Percentiles rank a stretch among this genome's conserved stretches.
phyloP scores from a whole-genome alignment of 805 yeast genomes.

The Saccharomycopsis sp. region DNA sequence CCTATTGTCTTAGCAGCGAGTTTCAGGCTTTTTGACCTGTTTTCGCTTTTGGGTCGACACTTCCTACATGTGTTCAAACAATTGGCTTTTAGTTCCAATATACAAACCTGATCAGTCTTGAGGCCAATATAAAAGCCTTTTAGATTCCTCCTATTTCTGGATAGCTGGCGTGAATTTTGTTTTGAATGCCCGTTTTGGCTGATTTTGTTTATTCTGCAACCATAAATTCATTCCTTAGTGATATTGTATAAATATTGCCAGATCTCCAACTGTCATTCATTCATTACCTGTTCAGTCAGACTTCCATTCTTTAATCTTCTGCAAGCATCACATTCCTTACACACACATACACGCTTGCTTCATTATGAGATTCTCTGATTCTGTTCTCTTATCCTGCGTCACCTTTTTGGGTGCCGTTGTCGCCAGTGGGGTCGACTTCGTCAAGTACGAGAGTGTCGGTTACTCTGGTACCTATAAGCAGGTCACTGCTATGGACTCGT shows the following conservation, averaged over 20 bases:
- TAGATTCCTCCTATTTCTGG: neutral
- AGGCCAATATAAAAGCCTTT: neutral
- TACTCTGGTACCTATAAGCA: conserved; percentile 78
- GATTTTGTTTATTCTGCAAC: neutral
- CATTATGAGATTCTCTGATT: conserved; percentile 14
- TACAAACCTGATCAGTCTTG: neutral
- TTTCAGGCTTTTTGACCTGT: neutral
- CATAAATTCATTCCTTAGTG: conserved; percentile 24
- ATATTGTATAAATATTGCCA: conserved; percentile 25
- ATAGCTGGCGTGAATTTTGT: neutral
- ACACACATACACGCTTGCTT: too few relatives aligned
- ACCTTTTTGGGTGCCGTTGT: conserved; percentile 34
- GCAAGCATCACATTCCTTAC: neutral
- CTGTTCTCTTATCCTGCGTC: conserved; percentile 26
- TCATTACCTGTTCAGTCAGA: neutral
- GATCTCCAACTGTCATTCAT: conserved; percentile 10
- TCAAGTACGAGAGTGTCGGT: conserved; percentile 61
- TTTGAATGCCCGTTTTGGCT: neutral
- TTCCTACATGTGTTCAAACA: neutral
- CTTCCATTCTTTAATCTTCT: neutral
- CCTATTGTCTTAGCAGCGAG: neutral
- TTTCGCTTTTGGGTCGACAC: neutral
- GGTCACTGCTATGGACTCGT: conserved; percentile 67
- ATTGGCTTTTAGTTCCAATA: too few relatives aligned
- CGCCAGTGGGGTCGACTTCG: conserved; percentile 66